A percentile compares a stretch with the other conserved stretches of the same genome.
Conservation (phyloP, 192 early-diverging fungal genomes). For the Chytriomyces sp. region DNA sequence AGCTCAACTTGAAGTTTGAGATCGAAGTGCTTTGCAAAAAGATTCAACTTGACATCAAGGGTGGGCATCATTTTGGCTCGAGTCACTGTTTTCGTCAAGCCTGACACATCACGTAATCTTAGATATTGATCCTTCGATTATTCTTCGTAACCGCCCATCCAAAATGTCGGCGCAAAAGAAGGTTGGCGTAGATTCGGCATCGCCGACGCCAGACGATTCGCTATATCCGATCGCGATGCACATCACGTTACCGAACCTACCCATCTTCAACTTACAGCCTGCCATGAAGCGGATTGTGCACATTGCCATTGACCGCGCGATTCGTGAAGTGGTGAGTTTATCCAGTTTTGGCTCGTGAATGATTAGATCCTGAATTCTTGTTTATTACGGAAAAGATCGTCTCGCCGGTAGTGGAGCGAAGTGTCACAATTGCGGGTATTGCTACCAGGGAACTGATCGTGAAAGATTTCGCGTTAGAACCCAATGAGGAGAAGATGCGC, state of each 20-base stretch:
- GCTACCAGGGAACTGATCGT: constrained; percentile 88
- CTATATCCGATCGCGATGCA: constrained; percentile 17
- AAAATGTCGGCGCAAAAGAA: constrained; percentile 24
- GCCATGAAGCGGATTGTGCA: constrained; percentile 86
- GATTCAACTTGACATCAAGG: constrained; percentile 75
- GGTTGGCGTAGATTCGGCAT: background rate
- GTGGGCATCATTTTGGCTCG: constrained; percentile 13
- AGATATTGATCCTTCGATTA: constrained; percentile 66
- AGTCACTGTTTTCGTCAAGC: background rate
- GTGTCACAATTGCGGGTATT: constrained; percentile 89
- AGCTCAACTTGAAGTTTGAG: constrained; percentile 96
- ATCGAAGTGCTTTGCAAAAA: constrained; percentile 98
- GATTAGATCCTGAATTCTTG: background rate
- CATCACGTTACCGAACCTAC: constrained; percentile 54
- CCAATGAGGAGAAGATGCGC: constrained; percentile 91
- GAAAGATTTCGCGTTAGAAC: constrained; percentile 96
- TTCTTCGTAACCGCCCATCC: constrained; percentile 63
- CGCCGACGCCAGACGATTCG: constrained; percentile 30
- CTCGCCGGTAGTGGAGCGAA: constrained; percentile 87
- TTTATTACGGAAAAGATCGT: constrained; percentile 53
- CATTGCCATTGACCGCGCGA: constrained; percentile 84
- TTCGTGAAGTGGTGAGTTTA: constrained; percentile 67
- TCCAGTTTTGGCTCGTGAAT: constrained; percentile 1
- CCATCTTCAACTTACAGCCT: constrained; percentile 81
- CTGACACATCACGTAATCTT: too few relatives aligned